Conservation (phyloP, 2,329 filamentous ascomycete genomes). For the Paracorniculantispora psalliotae region DNA sequence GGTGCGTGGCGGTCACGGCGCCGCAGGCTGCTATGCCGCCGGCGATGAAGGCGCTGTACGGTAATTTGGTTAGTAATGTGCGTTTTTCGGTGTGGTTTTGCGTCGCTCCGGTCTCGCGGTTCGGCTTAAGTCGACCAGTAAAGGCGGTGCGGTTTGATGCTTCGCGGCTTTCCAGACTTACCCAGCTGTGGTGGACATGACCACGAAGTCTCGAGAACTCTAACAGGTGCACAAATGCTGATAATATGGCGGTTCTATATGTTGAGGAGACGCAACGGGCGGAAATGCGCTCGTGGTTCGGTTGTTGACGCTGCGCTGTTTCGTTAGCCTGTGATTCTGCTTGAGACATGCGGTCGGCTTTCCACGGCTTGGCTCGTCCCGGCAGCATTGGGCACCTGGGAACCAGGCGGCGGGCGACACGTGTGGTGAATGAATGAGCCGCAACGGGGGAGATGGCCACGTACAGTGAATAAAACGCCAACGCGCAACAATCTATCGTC, state of each 20-base stretch:
- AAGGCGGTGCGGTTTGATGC: background rate
- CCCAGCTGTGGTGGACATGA: slow-evolving; percentile 14
- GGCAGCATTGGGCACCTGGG: background rate
- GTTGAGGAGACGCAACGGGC: too few relatives aligned
- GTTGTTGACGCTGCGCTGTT: slow-evolving; percentile 4
- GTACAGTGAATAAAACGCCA: background rate
- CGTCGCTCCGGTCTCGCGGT: background rate
- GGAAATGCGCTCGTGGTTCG: too few relatives aligned
- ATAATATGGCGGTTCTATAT: too few relatives aligned
- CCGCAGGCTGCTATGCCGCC: slow-evolving; percentile 96
- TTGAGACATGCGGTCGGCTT: slow-evolving; percentile 3
- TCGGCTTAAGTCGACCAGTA: background rate
- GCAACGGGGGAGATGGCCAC: background rate
- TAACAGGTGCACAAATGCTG: background rate
- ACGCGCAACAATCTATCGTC: background rate
- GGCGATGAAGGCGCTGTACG: slow-evolving; percentile 75
- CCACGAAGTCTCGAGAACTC: background rate
- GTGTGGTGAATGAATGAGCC: background rate
- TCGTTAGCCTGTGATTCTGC: slow-evolving; percentile 1
- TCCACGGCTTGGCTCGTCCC: background rate
- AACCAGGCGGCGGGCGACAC: background rate
- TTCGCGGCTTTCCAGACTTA: background rate
- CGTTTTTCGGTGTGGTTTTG: background rate
- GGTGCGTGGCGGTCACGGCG: slow-evolving; percentile 94
- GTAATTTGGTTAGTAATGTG: background rate